These are phyloP conservation scores for Penicillium coffeae DNA, from an alignment of 495 filamentous ascomycete species.

Conservation along the genomic window DNA sequence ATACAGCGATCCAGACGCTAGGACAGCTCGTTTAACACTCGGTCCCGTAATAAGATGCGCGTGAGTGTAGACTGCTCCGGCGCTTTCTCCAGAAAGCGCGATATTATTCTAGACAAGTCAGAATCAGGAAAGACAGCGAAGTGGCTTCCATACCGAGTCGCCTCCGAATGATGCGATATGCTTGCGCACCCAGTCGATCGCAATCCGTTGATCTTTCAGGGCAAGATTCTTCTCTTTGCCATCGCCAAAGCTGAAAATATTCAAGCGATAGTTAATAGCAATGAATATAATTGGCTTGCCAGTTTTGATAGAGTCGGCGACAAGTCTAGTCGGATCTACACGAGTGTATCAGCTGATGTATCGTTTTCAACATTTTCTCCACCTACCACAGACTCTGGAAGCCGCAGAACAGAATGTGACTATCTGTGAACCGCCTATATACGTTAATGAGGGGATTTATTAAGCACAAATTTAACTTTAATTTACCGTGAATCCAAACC, in stretches of 20 bases:
- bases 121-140: not conserved
- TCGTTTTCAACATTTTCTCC: not conserved
- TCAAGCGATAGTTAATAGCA: slow-evolving; percentile 61
- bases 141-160: slow-evolving; percentile 40
- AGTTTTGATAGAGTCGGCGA: slow-evolving; percentile 31
- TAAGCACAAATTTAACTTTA: not conserved
- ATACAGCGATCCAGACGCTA: slow-evolving; percentile 36
- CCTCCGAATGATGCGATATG: slow-evolving; percentile 62
- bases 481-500: slow-evolving; percentile 42
- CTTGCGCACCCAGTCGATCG: slow-evolving; percentile 56
- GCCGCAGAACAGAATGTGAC: slow-evolving; percentile 41
- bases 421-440: slow-evolving; percentile 34
- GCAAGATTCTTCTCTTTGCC: slow-evolving; percentile 52
- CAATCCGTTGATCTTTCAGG: slow-evolving; percentile 63
- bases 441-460: not conserved
- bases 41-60: slow-evolving; percentile 36
- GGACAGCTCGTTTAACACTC: slow-evolving; percentile 31
- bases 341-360: not conserved
- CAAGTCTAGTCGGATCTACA: slow-evolving; percentile 34
- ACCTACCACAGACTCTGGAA: slow-evolving; percentile 38
- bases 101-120: slow-evolving; percentile 28
- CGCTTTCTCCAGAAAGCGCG: slow-evolving; percentile 37
- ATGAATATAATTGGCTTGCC: slow-evolving; percentile 55
- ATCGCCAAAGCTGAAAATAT: slow-evolving; percentile 61
- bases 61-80: slow-evolving; percentile 38